Base-by-base conservation (phyloP, 2,329 filamentous ascomycete species). In the Fusarium nelsonii region DNA sequence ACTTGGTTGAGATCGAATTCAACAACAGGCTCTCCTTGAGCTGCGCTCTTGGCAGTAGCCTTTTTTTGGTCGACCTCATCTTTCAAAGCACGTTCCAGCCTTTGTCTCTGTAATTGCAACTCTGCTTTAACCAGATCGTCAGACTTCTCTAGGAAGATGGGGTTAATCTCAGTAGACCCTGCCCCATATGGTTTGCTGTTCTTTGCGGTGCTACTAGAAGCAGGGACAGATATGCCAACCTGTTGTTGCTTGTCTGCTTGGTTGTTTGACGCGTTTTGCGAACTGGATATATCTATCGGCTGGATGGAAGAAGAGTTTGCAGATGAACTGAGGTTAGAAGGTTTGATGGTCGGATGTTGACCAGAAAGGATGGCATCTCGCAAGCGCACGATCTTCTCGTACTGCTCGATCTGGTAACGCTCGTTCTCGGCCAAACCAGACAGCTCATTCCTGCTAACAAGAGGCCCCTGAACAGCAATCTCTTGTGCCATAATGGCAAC, bases 121-220 rank as follows among this genome's bases (percentile, higher is more conserved):
- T 97, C 93, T 75, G 93, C 93, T 81, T 89, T 91, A 76, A 96
- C 89, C 71, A 97, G 84, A 76, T 92, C 89, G 76, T 93, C 91
- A 72, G 94, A 94, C 80, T 97, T 97, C 76, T 92, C 91, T 78
- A 97, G 85, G 72, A 97, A 85, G 65, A 97, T 89, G 50, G 93
- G 92, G 78, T 97, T 89, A 81, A 96, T 92, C 78, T 91, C 90
- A 63, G 89, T 88, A 69, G 85, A 87, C 62, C 82, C 80, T 70
- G 85, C 80, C 74, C 81, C 84, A 64, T 80, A 81, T 73, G 76
- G 81, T 69, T 76, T 78, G 72, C 79, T 46, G 44, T 14, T 58
- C 30, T 51, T 54, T 72, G 66, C 79, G 73, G 74, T 77, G 79
- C 68, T 48, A 50, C 61, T 58, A 36, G 60, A 23, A 26, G 39